phyloP scores from a whole-genome alignment of 2,329 filamentous ascomycete species.

The Parastagonospora nodorum region DNA sequence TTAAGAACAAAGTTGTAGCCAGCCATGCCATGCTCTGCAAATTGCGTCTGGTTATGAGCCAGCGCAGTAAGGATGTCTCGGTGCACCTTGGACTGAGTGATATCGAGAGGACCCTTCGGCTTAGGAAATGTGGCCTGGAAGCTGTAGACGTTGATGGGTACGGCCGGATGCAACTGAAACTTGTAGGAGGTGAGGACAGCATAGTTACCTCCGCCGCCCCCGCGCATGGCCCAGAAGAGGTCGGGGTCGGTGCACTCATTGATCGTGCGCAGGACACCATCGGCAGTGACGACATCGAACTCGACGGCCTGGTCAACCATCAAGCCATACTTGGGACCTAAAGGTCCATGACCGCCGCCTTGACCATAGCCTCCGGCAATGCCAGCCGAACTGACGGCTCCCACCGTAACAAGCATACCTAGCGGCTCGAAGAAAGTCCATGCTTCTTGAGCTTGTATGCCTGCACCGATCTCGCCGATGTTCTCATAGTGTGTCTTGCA shows the following conservation, averaged over 20 bases:
- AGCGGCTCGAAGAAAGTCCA: slow-evolving; percentile 43
- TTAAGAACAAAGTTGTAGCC: slow-evolving; percentile 44
- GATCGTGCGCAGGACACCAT: slow-evolving; percentile 36
- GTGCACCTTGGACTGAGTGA: slow-evolving; percentile 38
- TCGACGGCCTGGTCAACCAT: slow-evolving; percentile 46
- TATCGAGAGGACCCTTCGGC: slow-evolving; percentile 25
- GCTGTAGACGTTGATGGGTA: slow-evolving; percentile 43
- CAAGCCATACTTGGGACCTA: slow-evolving; percentile 53
- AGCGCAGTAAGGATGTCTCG: slow-evolving; percentile 37
- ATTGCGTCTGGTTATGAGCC: slow-evolving; percentile 36
- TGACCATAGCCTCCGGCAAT: slow-evolving; percentile 50
- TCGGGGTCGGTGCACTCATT: slow-evolving; percentile 42
- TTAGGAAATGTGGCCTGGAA: slow-evolving; percentile 38
- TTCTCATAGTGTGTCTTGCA: slow-evolving; percentile 35
- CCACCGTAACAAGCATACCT: slow-evolving; percentile 42
- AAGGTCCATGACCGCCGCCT: slow-evolving; percentile 61
- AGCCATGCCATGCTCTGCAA: slow-evolving; percentile 36
- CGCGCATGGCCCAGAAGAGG: slow-evolving; percentile 46
- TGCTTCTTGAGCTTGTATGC: slow-evolving; percentile 42
- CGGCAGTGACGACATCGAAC: slow-evolving; percentile 42
- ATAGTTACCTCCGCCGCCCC: slow-evolving; percentile 44
- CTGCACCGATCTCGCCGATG: slow-evolving; percentile 42
- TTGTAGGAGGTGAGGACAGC: slow-evolving; percentile 44
- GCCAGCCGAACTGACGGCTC: slow-evolving; percentile 53
- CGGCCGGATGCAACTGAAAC: slow-evolving; percentile 41